Evolutionary conservation across 176 grass and related monocot species (phyloP), one percentile per base, ranked within the genome.

Genomic region (Calamus simplicifolius): DNA sequence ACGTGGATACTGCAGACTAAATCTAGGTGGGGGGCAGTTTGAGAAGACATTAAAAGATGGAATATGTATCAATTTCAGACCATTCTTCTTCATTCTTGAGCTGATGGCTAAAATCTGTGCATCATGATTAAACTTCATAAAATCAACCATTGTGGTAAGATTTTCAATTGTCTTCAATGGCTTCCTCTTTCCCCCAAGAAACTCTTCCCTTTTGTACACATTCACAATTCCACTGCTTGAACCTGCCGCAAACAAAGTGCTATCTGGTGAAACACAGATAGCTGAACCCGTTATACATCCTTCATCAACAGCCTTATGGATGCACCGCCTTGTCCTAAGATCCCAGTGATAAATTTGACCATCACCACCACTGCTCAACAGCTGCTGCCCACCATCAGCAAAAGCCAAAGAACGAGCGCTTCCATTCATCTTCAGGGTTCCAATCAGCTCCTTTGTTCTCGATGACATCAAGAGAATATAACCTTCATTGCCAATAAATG

Each of bases 351-450:
- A 91, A 52, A 88, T 66, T 58, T 85, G 81, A 2, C 87, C 84
- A 72, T 91, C 87, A 29, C 87, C 84, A 13, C 87, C 87, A 57
- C 78, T 69, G 19, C 78, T 87, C n/a, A 97, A 14, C 29, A 97
- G 72, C 69, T 91, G 80, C 21, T 76, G 75, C 16, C 87, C 92
- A 52, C 76, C 75, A 4, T 88, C 66, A 1, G 29, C 72, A 85
- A 97, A 97, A 70, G 87, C 78, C 73, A 97, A 48, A 51, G 75
- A 80, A 52, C 78, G 71, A 26, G 80, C 87, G 1, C 59, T 88
- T 60, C 87, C 84, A 5, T 91, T 97, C 87, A 97, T 88, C 73
- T 97, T 97, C 2, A 97, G 27, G 63, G 86, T 97, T 49, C 78
- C 87, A 27, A 88, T 91, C 43, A 91, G 58, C 27, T 97, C 80